Evolutionary conservation across 164 flowering plant genomes (phyloP), one percentile per base, ranked within the genome.

Genomic region (Hamamelis virginiana): DNA sequence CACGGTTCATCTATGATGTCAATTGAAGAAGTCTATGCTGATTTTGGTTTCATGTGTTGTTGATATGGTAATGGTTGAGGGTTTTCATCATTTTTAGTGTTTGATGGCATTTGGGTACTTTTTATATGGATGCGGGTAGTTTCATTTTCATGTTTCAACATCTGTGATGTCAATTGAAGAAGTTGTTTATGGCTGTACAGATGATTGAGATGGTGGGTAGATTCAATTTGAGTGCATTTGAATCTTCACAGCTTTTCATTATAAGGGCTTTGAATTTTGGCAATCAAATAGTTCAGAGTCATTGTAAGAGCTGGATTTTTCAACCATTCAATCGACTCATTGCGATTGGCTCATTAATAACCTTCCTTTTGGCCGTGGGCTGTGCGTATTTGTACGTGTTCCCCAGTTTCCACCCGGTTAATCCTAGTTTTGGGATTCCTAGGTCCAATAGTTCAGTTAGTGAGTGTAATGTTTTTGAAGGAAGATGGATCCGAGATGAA

Each of bases 401-500:
- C 64, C 78, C 82, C 16, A 66, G 57, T 59, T 26, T 60, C 38
- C 62, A 19, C 18, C 74, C 75, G 1, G 65, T 62, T 10, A 69
- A 52, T 60, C 64, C 45, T 12, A 65, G 45, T 59, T n/a, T 22
- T 74, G 69, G 51, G 27, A 55, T 64, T 65, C 52, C 72, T 46
- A 25, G 45, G 3, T 57, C 70, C 38, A 73, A 52, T 63, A 22
- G 23, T 67, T 56, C 76, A 14, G 16, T 41, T 50, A 66, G 69
- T 0, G 52, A 28, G 10, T 94, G 98, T 72, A 76, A 94, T 81
- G 64, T 85, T 18, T 94, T 87, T 69, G 75, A 88, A 46, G 98
- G 98, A 22, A 80, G 65, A 0, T 94, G 98, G 98, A 77, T 89
- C 9, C 65, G 50, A 4, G 93, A 94, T 76, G 80, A 80, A 6